Base-by-base conservation (phyloP, 495 filamentous ascomycete species). In the Penicillium canescens region DNA sequence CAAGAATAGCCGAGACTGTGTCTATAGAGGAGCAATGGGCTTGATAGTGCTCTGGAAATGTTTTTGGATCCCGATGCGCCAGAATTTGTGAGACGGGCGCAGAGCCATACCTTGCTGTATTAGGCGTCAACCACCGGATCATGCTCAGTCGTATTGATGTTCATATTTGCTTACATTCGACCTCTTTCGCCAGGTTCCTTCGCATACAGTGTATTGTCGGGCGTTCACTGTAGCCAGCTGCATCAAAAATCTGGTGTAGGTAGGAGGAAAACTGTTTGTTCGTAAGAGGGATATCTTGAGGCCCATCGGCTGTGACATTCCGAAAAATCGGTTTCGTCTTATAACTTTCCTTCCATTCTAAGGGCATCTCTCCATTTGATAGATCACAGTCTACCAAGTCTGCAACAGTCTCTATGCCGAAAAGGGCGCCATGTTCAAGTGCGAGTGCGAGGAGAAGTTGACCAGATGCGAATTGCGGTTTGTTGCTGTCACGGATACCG, bases 91-190 rank as follows among this genome's bases (percentile, higher is more conserved):
- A 66, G 14, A 66, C 50, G 23, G 47, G 45, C 35, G 48, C 44
- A 50, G 54, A 66, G 39, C 55, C 44, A 62, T 66, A 43, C 50
- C 54, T 60, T 56, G 21, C 55, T 65, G 40, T 54, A 31, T 31
- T 31, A 31, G 26, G 26, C 26, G 26, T 31, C 6, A 31, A 31
- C 26, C 26, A 31, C 26, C 6, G 6, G 26, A 31, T 31, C 26
- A 31, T 31, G 26, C 26, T 31, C 6, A 31, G 26, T 31, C 26
- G 26, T 38, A 35, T 36, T 35, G 33, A 33, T 36, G 21, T 35
- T 35, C 6, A 35, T 35, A 14, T 21, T 36, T 36, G 44, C 21
- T 45, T 45, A 45, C 11, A 13, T 33, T 45, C 24, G 21, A 45
- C 42, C 16, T 45, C 20, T 13, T 45, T 31, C n/a, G 42, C 42